phyloP scores from a whole-genome alignment of 768 basidiomycete genomes.

The Pholiota microspora region DNA sequence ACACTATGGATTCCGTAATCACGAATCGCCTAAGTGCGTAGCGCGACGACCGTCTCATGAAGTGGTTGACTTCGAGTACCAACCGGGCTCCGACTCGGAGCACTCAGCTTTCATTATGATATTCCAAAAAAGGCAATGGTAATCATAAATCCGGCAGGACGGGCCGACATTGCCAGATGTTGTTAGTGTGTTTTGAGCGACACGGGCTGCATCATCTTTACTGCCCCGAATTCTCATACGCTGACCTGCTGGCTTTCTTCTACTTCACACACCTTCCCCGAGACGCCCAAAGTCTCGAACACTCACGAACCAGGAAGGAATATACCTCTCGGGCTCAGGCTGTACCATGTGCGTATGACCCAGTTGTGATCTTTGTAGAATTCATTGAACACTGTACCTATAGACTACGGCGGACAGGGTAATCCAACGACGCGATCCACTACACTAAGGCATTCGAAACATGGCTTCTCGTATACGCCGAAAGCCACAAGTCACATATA shows the following conservation, averaged over 20 bases:
- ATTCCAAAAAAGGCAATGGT: neutral
- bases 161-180: constrained; percentile 9
- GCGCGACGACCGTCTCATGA: neutral
- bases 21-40: neutral
- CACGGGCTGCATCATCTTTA: neutral
- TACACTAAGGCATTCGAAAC: neutral
- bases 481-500: constrained; percentile 58
- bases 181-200: neutral
- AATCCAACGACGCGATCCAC: neutral
- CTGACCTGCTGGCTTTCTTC: neutral
- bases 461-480: constrained; percentile 38
- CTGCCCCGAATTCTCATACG: neutral
- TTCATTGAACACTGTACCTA: neutral
- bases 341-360: neutral
- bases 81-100: too few species aligned
- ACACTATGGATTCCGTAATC: neutral
- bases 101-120: neutral
- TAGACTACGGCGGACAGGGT: neutral
- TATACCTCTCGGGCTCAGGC: neutral
- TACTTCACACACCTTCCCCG: neutral
- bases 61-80: too few species aligned
- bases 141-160: neutral
- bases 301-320: neutral
- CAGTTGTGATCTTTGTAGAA: neutral
- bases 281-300: neutral